Evolutionary conservation across 371 early-diverging fungal species (phyloP).

Genomic region (Apophysomyces sp.): DNA sequence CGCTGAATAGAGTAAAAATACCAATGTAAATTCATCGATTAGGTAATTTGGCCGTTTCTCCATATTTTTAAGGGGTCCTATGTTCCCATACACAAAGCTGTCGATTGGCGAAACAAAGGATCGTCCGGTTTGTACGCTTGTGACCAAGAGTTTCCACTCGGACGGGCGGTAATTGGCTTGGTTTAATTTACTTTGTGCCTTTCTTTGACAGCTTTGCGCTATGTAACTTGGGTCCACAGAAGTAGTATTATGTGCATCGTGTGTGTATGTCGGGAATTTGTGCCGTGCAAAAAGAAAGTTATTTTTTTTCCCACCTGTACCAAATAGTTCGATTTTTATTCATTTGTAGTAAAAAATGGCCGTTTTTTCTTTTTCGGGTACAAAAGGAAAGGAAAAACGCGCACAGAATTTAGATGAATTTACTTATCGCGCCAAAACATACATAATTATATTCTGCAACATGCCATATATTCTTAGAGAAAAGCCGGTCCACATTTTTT

Average conservation of each 20-base stretch:
- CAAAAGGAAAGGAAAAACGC: too few species aligned
- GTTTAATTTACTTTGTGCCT: neutral
- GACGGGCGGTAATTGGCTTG: neutral
- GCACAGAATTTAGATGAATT: too few species aligned
- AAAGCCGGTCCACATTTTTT: too few species aligned
- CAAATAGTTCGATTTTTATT: neutral
- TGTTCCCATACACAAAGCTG: constrained; percentile 1
- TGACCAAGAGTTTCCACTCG: constrained; percentile 1
- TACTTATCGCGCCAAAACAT: too few species aligned
- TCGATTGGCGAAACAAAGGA: neutral
- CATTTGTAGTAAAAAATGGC: too few species aligned
- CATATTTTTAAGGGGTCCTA: neutral
- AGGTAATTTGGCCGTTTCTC: constrained; percentile 4
- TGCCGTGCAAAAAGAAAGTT: neutral
- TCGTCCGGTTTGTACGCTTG: constrained; percentile 1
- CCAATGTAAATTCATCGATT: neutral
- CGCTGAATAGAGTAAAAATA: neutral
- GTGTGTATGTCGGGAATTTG: neutral
- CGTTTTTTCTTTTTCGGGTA: too few species aligned
- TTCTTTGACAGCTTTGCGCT: constrained; percentile 1
- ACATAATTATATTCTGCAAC: too few species aligned
- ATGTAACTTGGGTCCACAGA: constrained; percentile 4
- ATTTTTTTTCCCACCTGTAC: neutral
- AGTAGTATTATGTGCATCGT: neutral
- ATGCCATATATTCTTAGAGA: too few species aligned